These are phyloP conservation scores for Paraconiothyrium sp. DNA, from an alignment of 2,329 filamentous ascomycete species.

Conservation along the genomic window DNA sequence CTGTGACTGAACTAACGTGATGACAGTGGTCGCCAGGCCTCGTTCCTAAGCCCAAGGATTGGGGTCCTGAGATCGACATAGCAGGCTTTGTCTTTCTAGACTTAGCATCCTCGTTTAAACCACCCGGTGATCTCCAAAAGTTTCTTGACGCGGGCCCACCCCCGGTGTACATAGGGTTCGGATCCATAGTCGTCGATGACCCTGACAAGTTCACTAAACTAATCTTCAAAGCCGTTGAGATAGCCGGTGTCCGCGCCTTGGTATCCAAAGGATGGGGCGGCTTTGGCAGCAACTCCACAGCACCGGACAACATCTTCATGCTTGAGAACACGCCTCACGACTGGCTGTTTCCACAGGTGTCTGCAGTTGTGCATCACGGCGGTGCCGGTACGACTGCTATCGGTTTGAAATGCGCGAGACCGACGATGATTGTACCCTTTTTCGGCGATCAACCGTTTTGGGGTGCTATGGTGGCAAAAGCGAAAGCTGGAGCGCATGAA, in stretches of 20 bases:
- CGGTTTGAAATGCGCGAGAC: slow-evolving; percentile 74
- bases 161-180: slow-evolving; percentile 80
- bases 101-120: slow-evolving; percentile 68
- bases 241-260: slow-evolving; percentile 73
- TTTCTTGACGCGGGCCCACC: slow-evolving; percentile 55
- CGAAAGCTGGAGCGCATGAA: slow-evolving; percentile 71
- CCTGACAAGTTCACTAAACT: slow-evolving; percentile 73
- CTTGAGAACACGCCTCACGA: slow-evolving; percentile 79
- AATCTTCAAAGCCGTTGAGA: slow-evolving; percentile 74
- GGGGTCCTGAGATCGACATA: slow-evolving; percentile 75
- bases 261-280: slow-evolving; percentile 82
- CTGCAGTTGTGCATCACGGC: slow-evolving; percentile 77
- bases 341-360: slow-evolving; percentile 76
- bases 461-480: slow-evolving; percentile 73
- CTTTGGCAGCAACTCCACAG: slow-evolving; percentile 64
- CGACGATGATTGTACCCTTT: slow-evolving; percentile 81
- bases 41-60: slow-evolving; percentile 73
- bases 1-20: slow-evolving; percentile 8
- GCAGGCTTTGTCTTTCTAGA: slow-evolving; percentile 83
- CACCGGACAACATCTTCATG: slow-evolving; percentile 71
- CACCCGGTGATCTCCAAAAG: slow-evolving; percentile 62
- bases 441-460: slow-evolving; percentile 84
- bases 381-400: slow-evolving; percentile 81
- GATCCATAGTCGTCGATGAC: slow-evolving; percentile 79
- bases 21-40: slow-evolving; percentile 64